Conservation (phyloP, 2,329 filamentous ascomycete genomes). For the Aspergillus proliferans region DNA sequence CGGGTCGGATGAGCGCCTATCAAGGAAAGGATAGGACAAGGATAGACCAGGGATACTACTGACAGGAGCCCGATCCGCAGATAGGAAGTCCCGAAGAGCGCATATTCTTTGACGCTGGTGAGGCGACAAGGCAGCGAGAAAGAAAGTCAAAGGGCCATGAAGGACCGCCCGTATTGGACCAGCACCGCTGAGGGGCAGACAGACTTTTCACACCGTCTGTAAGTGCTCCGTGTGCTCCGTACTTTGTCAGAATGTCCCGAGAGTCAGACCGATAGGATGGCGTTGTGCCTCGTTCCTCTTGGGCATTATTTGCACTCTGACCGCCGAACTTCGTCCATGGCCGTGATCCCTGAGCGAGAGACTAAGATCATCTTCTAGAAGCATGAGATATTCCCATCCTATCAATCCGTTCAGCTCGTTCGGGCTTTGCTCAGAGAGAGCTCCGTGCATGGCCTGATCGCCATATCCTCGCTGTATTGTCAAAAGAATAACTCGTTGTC, state of each 20-base stretch:
- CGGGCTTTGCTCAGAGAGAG: neutral
- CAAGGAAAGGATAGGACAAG: constrained; percentile 13
- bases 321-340: no score
- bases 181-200: neutral
- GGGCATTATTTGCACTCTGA: no score
- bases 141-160: no score
- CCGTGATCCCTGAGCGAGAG: neutral
- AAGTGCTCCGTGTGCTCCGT: no score
- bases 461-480: neutral
- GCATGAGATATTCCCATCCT: neutral
- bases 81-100: no score
- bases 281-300: no score
- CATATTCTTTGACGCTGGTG: no score
- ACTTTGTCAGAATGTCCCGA: no score
- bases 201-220: neutral
- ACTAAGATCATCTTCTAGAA: neutral
- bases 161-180: neutral
- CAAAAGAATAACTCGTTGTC: neutral
- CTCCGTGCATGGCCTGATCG: neutral
- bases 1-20: constrained; percentile 11
- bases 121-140: no score
- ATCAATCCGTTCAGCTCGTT: neutral
- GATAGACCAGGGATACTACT: no score
- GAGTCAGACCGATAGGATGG: no score
- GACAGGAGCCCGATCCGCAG: no score